Evolutionary conservation across 192 early-diverging fungal species (phyloP), one percentile per base, ranked within the genome.

Genomic region (Spizellomyces sp.): DNA sequence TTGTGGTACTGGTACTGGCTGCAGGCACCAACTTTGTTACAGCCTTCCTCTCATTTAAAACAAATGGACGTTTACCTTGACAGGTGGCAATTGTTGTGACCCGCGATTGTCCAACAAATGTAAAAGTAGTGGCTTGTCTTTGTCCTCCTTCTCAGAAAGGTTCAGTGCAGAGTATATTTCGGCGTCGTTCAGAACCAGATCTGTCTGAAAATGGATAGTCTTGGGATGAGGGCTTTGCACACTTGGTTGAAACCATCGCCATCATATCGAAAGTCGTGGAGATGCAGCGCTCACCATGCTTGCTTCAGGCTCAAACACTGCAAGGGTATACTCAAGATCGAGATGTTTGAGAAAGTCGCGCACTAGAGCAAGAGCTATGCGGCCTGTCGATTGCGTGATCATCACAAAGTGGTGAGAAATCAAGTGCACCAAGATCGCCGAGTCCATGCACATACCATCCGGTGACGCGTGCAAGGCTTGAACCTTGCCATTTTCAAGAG

Each of bases 291-390:
- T 54, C 17, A 54, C 50, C 50, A 54, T 54, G 17, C 17, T 54
- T 0, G 50, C 50, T 42, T 75, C 73, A 14, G 73, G 73, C 8
- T 68, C 60, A 69, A 75, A 75, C 7, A 75, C 73, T 44, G 73
- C 65, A 9, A 75, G 50, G 6, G 73, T 75, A 48, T 67, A 75
- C n/a, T 67, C 59, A 59, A 75, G 42, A 48, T 60, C 66, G 10
- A 75, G 47, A 6, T 44, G 17, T 48, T 67, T 48, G n/a, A 75
- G 66, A 8, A 75, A 56, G 45, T 75, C 73, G n/a, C 73, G 66
- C 22, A 75, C 73, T 8, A 75, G 27, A 36, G 46, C 27, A 6
- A 75, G 58, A 8, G 73, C 62, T 60, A 19, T 42, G 4, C 65
- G 65, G 14, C 73, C 73, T 75, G 41, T 54, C 50, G 17, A 54